Conservation (phyloP, 2,329 filamentous ascomycete species). For the Parascedosporium putredinis region DNA sequence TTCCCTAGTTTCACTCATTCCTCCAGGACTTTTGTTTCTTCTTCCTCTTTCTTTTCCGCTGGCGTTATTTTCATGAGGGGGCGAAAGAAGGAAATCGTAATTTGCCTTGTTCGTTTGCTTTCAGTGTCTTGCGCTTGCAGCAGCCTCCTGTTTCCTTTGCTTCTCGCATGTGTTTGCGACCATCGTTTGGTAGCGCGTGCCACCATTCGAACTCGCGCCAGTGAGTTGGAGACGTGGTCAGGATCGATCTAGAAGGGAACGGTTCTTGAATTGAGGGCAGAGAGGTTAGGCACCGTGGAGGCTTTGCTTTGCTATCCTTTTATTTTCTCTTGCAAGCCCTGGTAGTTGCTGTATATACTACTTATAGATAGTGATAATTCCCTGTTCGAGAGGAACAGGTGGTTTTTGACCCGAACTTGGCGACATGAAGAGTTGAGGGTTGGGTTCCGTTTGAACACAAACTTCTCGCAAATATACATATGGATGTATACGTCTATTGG, state of each 20-base stretch:
- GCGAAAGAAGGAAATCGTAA: not conserved
- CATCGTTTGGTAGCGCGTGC: too few species aligned
- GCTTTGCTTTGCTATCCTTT: not conserved
- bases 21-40: not conserved
- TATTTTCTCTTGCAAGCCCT: not conserved
- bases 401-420: too few species aligned
- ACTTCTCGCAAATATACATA: too few species aligned
- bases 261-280: not conserved
- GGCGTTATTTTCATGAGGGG: constrained; percentile 2
- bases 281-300: too few species aligned
- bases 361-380: not conserved
- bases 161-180: too few species aligned
- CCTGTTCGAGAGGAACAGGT: not conserved
- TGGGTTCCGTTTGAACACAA: too few species aligned
- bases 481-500: too few species aligned
- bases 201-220: too few species aligned
- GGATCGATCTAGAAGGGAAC: too few species aligned
- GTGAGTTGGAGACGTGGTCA: too few species aligned
- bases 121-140: not conserved
- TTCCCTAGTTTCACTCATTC: not conserved
- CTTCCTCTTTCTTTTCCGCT: not conserved
- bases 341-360: constrained; percentile 1
- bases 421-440: too few species aligned
- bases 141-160: too few species aligned
- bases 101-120: not conserved